Base-by-base conservation (phyloP, 2,329 filamentous ascomycete species). In the Diaporthe nobilis region DNA sequence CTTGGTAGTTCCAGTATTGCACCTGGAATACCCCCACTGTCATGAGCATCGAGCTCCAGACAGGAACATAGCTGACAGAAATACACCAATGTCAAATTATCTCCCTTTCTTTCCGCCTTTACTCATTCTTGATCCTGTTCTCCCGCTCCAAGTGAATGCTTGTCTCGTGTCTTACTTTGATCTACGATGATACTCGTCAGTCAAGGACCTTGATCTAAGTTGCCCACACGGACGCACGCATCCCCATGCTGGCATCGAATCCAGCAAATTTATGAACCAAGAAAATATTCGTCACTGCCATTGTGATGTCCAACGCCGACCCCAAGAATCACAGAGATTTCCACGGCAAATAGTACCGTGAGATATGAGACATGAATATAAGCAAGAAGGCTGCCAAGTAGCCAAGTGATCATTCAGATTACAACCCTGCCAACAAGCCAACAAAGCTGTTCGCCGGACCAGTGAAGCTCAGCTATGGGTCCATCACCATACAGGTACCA, bases 391-490 rank as follows among this genome's bases (percentile, higher is more conserved):
- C 65, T 53, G n/a, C 42, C 47, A 6, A 28, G 34, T 28, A 55
- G 65, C 49, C 31, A 70, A 31, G 61, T 65, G 65, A 68, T 53
- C 47, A 53, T 68, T 68, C 31, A 70, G 61, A 70, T 70, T 70
- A 70, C 49, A 31, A 70, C 22, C 47, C 31, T 44, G 10, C 34
- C 49, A 42, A 55, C 49, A 70, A 70, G 49, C 65, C 31, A 55
- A 39, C 25, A 70, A 10, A 42, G 42, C 17, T 28, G 49, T 53
- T 10, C 31, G 13, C 49, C 47, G n/a, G 22, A 13, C 65, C 34
- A 42, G 20, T 55, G 7, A 53, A 55, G 65, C 47, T 39, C 49
- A 55, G 25, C 47, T 12, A 39, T 42, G 8, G n/a, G n/a, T 55
- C 49, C 34, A 9, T 22, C 65, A 39, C 49, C 34, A 34, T 70